A percentile compares a stretch with the other conserved stretches of the same genome.
phyloP scores from a whole-genome alignment of 441 rosid species.

The Croton laevigatus region DNA sequence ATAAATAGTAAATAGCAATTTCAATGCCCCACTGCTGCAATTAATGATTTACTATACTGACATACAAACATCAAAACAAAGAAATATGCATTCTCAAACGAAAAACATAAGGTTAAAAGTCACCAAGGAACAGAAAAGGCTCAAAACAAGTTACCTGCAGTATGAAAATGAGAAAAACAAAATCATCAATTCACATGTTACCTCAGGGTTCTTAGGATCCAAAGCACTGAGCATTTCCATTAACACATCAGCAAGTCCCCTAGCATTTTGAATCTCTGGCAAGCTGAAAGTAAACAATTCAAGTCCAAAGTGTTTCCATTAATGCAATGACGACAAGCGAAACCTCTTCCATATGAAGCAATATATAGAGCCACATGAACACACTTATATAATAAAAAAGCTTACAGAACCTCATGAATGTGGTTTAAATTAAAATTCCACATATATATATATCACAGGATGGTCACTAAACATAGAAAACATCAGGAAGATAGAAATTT shows the following conservation, averaged over 20 bases:
- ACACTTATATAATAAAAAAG: background rate
- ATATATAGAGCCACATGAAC: background rate
- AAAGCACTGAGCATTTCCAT: slow-evolving; percentile 89
- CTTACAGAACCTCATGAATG: background rate
- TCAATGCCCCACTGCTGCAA: background rate
- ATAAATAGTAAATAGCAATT: background rate
- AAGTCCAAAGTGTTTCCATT: background rate
- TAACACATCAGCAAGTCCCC: slow-evolving; percentile 70
- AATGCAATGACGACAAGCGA: background rate
- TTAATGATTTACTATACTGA: background rate
- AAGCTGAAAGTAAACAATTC: slow-evolving; percentile 41
- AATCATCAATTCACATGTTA: slow-evolving; percentile 19
- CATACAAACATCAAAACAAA: background rate
- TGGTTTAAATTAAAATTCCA: background rate
- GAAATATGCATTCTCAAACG: background rate
- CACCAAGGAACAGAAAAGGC: background rate
- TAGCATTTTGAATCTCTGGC: slow-evolving; percentile 78
- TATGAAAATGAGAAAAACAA: background rate
- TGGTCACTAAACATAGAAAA: slow-evolving; percentile 2
- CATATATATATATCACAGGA: too few species aligned
- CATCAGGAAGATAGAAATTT: background rate
- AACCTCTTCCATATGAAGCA: background rate
- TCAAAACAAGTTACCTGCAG: background rate
- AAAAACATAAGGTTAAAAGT: background rate
- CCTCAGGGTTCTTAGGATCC: slow-evolving; percentile 83